These are phyloP conservation scores for Triangularia setosa DNA, from an alignment of 2,329 filamentous ascomycete species.

Conservation along the genomic window DNA sequence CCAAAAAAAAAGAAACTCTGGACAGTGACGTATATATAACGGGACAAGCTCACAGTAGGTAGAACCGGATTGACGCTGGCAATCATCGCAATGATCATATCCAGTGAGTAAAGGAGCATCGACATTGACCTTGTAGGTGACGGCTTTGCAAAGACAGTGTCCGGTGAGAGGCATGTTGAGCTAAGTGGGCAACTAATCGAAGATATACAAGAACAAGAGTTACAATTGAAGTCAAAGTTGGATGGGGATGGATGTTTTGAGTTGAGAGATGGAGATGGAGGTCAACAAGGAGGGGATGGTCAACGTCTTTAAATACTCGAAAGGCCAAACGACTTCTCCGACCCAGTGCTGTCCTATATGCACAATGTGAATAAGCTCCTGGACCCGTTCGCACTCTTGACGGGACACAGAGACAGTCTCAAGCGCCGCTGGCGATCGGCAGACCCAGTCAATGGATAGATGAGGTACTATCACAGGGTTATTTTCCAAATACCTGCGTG, in stretches of 20 bases:
- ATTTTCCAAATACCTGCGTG: neutral
- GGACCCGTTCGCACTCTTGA: neutral
- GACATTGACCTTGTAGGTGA: constrained; percentile 61
- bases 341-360: neutral
- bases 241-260: neutral
- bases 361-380: neutral
- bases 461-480: neutral
- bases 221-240: neutral
- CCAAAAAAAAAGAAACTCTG: too few species aligned
- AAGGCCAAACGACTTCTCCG: neutral
- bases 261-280: neutral
- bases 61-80: constrained; percentile 65
- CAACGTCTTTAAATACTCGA: constrained; percentile 1
- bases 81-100: constrained; percentile 71
- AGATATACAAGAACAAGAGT: neutral
- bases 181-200: neutral
- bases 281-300: neutral
- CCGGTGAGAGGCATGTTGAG: constrained; percentile 60
- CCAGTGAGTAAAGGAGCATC: constrained; percentile 52
- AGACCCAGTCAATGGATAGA: neutral
- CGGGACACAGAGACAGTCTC: neutral
- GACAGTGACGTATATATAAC: neutral
- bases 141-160: constrained; percentile 68
- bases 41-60: constrained; percentile 55
- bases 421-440: neutral